These are phyloP conservation scores for Rhytidiadelphus loreus DNA, from an alignment of 225 moss, liverwort and hornwort genomes.

Conservation along the genomic window DNA sequence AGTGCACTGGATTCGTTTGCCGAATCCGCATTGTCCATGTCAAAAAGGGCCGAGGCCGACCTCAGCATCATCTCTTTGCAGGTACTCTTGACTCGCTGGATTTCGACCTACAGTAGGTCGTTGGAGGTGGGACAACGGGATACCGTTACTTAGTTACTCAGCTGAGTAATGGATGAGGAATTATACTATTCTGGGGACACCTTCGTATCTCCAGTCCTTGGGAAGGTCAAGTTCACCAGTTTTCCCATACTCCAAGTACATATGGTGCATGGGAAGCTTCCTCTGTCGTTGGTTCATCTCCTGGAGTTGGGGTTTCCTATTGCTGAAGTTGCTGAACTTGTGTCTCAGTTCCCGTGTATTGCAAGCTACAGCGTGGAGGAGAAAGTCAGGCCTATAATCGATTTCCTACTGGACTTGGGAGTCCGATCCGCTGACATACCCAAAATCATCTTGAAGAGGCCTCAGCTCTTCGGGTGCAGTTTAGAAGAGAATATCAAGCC, in stretches of 20 bases:
- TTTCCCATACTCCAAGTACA: conserved; percentile 31
- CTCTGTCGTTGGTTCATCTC: conserved; percentile 43
- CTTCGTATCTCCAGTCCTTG: conserved; percentile 13
- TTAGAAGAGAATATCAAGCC: conserved; percentile 64
- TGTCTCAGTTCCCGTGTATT: conserved; percentile 43
- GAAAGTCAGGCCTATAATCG: conserved; percentile 44
- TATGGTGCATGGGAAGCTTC: conserved; percentile 48
- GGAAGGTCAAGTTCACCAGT: conserved; percentile 16
- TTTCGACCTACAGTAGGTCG: too few relatives aligned
- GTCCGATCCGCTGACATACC: conserved; percentile 25
- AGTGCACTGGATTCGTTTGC: too few relatives aligned
- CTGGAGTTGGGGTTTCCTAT: conserved; percentile 48
- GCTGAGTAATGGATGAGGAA: background rate
- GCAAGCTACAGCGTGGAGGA: conserved; percentile 50
- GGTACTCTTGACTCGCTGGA: too few relatives aligned
- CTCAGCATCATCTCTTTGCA: too few relatives aligned
- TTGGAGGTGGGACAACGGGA: too few relatives aligned
- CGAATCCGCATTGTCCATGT: too few relatives aligned
- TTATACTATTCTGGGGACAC: conserved; percentile 12
- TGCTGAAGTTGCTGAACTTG: conserved; percentile 23
- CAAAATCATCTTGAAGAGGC: conserved; percentile 49
- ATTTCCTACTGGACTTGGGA: conserved; percentile 38
- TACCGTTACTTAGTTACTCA: too few relatives aligned
- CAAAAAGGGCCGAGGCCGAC: too few relatives aligned
- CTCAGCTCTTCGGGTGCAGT: conserved; percentile 71